A percentile compares a stretch with the other conserved stretches of the same genome.
These are phyloP conservation scores for Anisogramma anomala DNA, from an alignment of 2,329 filamentous ascomycete species.

Conservation along the genomic window DNA sequence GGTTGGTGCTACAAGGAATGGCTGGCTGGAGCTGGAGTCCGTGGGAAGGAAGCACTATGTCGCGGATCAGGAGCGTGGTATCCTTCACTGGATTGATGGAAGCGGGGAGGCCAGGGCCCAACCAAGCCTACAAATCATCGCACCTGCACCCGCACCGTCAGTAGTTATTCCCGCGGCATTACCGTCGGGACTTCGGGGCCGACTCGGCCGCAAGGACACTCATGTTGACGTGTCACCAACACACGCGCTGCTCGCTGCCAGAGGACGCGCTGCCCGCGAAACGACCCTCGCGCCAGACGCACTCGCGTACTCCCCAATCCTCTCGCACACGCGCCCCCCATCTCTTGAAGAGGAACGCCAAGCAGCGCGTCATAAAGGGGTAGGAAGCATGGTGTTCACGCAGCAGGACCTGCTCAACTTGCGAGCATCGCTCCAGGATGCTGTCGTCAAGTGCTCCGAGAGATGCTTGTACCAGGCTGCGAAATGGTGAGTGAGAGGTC, in stretches of 20 bases:
- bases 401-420: conserved; percentile 51
- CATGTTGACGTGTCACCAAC: background rate
- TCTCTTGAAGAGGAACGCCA: background rate
- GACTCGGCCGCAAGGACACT: background rate
- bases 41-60: too few relatives aligned
- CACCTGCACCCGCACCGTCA: too few relatives aligned
- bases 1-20: background rate
- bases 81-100: too few relatives aligned
- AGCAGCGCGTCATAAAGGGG: background rate
- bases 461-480: conserved; percentile 90
- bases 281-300: background rate
- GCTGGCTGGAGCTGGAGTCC: background rate
- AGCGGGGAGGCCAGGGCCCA: too few relatives aligned
- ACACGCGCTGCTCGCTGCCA: background rate
- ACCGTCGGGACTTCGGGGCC: background rate
- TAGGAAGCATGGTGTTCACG: conserved; percentile 38
- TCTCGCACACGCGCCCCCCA: too few relatives aligned
- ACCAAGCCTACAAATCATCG: too few relatives aligned
- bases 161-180: too few relatives aligned
- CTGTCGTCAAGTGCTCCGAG: conserved; percentile 84
- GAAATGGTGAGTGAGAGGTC: conserved; percentile 59
- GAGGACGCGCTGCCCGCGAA: background rate
- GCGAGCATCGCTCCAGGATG: conserved; percentile 66
- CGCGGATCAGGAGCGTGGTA: too few relatives aligned
- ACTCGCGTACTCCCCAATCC: background rate